Evolutionary conservation across 805 yeast species (phyloP), one percentile per base, ranked within the genome.

Genomic region (Pichia cephalocereana): DNA sequence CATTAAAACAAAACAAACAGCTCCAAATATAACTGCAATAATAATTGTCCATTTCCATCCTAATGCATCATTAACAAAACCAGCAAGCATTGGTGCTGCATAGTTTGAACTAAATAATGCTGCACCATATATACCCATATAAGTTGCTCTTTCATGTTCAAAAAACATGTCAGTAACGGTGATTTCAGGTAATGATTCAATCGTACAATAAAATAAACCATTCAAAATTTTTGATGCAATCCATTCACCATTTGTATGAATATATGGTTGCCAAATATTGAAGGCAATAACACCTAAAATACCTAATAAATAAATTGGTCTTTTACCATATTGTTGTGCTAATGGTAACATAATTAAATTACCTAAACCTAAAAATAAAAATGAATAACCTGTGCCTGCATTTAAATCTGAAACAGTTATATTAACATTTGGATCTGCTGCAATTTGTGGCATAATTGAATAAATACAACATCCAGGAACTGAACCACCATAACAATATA

Each of bases 51-150:
- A 76, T 52, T 70, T 60, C 72, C 80, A 80, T 8, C 77, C 75
- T 28, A 69, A 63, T 30, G 69, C 71, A 44, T 72, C 70, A 31
- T 71, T 70, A 48, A 80, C 75, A 54, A 76, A 75, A 12, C 83
- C 83, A 12, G 82, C 80, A 43, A 79, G 69, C 55, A 79, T 66
- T 6, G 84, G 83, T 5, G 83, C 83, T 48, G 77, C 61, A 54
- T 67, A 80, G 40, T 79, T 74, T 10, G 81, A 77, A 12, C 71
- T 70, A 37, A 78, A 69, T 17, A 82, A 67, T 14, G 82, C 76
- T 49, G 71, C 61, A 50, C 79, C 77, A 58, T 80, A 80, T 26
- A 77, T 56, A 37, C 72, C 71, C 68, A 74, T 64, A 38, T 68
- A 69, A n/a, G 67, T 62, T 7, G 76, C 75, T 52, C 77, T 62